Evolutionary conservation across 257 asterid genomes (phyloP).

Genomic region (Jasminum sambac): DNA sequence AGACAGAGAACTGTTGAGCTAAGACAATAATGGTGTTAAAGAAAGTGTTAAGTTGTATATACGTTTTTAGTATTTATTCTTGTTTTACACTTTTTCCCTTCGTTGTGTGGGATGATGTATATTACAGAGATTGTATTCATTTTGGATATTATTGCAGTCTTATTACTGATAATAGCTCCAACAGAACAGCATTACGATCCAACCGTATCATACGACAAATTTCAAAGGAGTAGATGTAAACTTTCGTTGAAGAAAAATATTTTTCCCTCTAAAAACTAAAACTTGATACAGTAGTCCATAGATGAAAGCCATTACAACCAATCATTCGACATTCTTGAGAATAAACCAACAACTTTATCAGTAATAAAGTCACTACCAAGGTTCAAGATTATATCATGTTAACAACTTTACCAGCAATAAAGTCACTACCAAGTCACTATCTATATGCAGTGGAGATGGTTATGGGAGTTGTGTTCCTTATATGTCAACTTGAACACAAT

Average conservation of each 20-base stretch:
- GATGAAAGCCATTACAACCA: not conserved
- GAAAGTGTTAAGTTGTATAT: no score
- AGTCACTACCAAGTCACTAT: no score
- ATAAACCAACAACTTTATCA: not conserved
- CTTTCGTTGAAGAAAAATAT: not conserved
- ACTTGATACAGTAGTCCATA: not conserved
- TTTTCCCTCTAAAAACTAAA: not conserved
- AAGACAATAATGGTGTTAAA: slow-evolving; percentile 31
- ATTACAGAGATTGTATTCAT: no score
- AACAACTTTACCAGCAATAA: no score
- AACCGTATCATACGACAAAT: slow-evolving; percentile 28
- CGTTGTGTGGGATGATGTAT: no score
- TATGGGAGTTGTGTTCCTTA: no score
- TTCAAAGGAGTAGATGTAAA: slow-evolving; percentile 4
- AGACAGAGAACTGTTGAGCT: slow-evolving; percentile 46
- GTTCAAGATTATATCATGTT: not conserved
- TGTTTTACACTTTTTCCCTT: no score
- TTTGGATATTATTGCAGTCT: slow-evolving; percentile 38
- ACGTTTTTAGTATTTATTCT: no score
- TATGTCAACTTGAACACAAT: no score
- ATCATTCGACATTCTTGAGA: not conserved
- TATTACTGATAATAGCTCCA: slow-evolving; percentile 44
- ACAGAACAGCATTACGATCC: slow-evolving; percentile 25
- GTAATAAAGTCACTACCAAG: not conserved
- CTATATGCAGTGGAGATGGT: no score